Evolutionary conservation across 2,329 filamentous ascomycete species (phyloP).

Genomic region (Colletotrichum musae): DNA sequence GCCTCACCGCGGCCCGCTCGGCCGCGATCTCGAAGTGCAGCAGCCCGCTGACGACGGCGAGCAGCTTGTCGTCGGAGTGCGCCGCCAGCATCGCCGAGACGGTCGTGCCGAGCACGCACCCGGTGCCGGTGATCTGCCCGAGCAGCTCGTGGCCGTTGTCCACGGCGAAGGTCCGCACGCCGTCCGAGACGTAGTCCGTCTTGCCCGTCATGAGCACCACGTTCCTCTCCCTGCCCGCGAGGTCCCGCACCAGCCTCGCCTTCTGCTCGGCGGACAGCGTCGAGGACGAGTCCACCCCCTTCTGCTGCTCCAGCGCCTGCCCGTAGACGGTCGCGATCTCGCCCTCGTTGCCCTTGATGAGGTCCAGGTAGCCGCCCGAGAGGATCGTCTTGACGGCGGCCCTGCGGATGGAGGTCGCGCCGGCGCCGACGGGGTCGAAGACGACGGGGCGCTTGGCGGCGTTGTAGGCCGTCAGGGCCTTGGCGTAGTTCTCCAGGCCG

Average conservation of each 20-base stretch:
- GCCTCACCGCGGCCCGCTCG: slow-evolving; percentile 75
- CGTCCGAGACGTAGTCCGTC: slow-evolving; percentile 84
- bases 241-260: slow-evolving; percentile 72
- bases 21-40: slow-evolving; percentile 84
- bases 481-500: slow-evolving; percentile 77
- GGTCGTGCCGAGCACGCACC: slow-evolving; percentile 87
- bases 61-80: slow-evolving; percentile 73
- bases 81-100: slow-evolving; percentile 83
- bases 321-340: slow-evolving; percentile 85
- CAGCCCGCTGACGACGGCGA: slow-evolving; percentile 80
- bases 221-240: slow-evolving; percentile 78
- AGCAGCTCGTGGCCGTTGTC: slow-evolving; percentile 83
- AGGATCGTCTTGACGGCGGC: slow-evolving; percentile 80
- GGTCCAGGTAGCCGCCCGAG: slow-evolving; percentile 80
- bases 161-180: slow-evolving; percentile 75
- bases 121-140: slow-evolving; percentile 81
- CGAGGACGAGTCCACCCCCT: slow-evolving; percentile 85
- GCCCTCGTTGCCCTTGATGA: slow-evolving; percentile 95
- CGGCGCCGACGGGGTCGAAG: slow-evolving; percentile 85
- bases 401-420: slow-evolving; percentile 68
- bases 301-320: slow-evolving; percentile 71
- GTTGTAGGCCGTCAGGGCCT: slow-evolving; percentile 88
- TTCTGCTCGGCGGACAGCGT: slow-evolving; percentile 63
- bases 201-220: slow-evolving; percentile 87
- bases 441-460: slow-evolving; percentile 80